Base-by-base conservation (phyloP, 148 eudicot species). In the Rhododendron simsii region DNA sequence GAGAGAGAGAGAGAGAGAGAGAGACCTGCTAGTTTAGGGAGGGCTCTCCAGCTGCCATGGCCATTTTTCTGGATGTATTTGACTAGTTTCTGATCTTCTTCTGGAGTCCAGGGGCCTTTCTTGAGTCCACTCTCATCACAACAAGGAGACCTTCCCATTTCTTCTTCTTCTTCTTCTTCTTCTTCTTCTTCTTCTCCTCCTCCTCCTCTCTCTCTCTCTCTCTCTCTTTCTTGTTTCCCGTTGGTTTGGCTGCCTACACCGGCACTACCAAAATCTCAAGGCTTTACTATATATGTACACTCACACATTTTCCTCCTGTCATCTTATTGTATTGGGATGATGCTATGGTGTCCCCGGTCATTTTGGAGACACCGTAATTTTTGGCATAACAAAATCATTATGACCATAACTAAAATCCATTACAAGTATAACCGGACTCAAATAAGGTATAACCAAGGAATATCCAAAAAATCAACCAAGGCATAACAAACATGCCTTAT, bases 31-130 rank as follows among this genome's bases (percentile, higher is more conserved):
- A 93, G 93, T 90, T 91, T 91, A 41, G 98, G 98, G 75, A 95
- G 98, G 57, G 98, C 98, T 95, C 96, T 90, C 98, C 98, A 95
- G 90, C 98, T 95, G 3, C 94, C 94, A 92, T 95, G 98, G 88
- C 98, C 98, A 88, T 95, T 92, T 88, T 94, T 90, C 35, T 94
- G 90, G 75, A 95, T 94, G 67, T 88, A 86, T 1, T 92, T 87
- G 86, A 92, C 82, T 80, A 95, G 96, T 85, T 88, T 91, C 2
- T 94, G 88, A 91, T 95, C 98, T 91, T 95, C 98, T 85, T 95
- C 96, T 82, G 94, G 91, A 74, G 98, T 95, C 98, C 98, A 95
- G 41, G 98, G 98, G 30, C 98, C 98, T 91, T 95, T 95, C 90
- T 95, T 95, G 44, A 95, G 88, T 59, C 98, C 98, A 83, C 87